Evolutionary conservation across 2,329 filamentous ascomycete species (phyloP).

Genomic region (Elsinoe australis): DNA sequence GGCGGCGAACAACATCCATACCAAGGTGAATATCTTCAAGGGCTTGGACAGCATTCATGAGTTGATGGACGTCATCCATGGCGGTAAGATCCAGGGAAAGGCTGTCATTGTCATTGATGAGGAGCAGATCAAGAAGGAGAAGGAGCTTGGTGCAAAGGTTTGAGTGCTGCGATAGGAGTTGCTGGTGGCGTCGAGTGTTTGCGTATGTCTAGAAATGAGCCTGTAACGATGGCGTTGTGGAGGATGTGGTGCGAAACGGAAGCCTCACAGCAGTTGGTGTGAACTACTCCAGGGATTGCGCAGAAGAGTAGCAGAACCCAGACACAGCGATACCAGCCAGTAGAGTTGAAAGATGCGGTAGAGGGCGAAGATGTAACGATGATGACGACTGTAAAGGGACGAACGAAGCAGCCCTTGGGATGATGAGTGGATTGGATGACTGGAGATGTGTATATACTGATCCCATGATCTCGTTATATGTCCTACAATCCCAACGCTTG

Average conservation of each 20-base stretch:
- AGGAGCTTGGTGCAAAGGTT: slow-evolving; percentile 32
- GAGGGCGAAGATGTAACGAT: too few relatives aligned
- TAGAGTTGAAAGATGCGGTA: too few relatives aligned
- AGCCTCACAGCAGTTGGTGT: too few relatives aligned
- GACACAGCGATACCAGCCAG: too few relatives aligned
- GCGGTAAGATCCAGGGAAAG: slow-evolving; percentile 50
- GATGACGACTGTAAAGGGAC: too few relatives aligned
- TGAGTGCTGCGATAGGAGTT: slow-evolving; percentile 18
- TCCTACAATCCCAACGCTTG: background rate
- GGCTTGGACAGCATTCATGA: slow-evolving; percentile 47
- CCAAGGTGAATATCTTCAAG: slow-evolving; percentile 46
- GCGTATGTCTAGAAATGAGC: too few relatives aligned
- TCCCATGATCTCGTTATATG: background rate
- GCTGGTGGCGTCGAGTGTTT: too few relatives aligned
- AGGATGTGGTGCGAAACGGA: too few relatives aligned
- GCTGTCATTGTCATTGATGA: slow-evolving; percentile 47
- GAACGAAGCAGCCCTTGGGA: too few relatives aligned
- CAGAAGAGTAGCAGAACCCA: too few relatives aligned
- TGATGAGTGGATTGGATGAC: slow-evolving; percentile 7
- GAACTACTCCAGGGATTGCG: too few relatives aligned
- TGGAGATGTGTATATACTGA: slow-evolving; percentile 14
- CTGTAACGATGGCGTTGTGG: too few relatives aligned
- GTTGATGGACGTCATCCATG: slow-evolving; percentile 43
- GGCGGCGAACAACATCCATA: slow-evolving; percentile 37
- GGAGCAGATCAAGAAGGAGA: slow-evolving; percentile 41